phyloP scores from a whole-genome alignment of 108 stramenopile species.

The Cyclostephanos tholiformis region DNA sequence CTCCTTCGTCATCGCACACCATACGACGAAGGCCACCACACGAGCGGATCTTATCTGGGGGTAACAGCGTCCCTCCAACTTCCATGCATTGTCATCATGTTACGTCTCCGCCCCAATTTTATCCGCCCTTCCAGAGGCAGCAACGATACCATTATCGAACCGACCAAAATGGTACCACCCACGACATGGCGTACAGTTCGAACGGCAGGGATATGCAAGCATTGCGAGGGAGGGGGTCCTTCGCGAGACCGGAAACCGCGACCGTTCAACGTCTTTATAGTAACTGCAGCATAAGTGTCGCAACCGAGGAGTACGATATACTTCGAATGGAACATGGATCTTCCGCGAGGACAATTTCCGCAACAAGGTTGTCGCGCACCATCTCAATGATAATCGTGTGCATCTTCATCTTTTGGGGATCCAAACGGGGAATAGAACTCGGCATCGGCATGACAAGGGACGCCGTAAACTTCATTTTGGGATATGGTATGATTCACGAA shows the following conservation, averaged over 20 bases:
- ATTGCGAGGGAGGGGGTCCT: conserved; percentile 2
- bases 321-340: neutral
- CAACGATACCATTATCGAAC: neutral
- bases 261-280: neutral
- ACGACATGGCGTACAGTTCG: neutral
- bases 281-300: neutral
- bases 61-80: neutral
- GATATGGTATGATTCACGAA: neutral
- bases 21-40: conserved; percentile 3
- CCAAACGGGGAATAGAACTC: conserved; percentile 17
- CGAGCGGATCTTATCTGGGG: neutral
- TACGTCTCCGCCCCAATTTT: neutral
- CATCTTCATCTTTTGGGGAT: conserved; percentile 7
- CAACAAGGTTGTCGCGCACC: conserved; percentile 4
- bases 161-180: neutral
- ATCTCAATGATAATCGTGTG: neutral
- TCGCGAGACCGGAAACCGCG: neutral
- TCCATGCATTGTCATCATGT: neutral
- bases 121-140: neutral
- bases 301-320: neutral
- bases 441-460: conserved; percentile 2
- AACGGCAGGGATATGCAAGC: neutral
- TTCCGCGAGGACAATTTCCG: neutral
- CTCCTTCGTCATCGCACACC: neutral
- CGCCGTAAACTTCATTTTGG: neutral